Evolutionary conservation across 176 grass and related monocot genomes (phyloP).

Genomic region (Cenchrus purpureus): DNA sequence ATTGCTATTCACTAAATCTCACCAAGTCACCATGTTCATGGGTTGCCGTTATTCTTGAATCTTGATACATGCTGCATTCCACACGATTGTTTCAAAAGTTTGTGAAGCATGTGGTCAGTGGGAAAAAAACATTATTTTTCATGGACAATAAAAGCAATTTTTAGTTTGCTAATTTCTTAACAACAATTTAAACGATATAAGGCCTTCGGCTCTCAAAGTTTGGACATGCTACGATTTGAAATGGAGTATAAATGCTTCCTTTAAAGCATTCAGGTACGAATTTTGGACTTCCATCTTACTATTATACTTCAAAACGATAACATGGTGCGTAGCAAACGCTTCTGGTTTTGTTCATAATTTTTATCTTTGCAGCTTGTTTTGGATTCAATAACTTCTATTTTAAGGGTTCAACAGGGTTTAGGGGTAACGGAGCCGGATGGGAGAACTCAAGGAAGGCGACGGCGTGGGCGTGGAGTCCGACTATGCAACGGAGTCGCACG

Average conservation of each 20-base stretch:
- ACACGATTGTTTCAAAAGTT: background rate
- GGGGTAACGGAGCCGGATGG: too few relatives aligned
- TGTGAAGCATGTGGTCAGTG: background rate
- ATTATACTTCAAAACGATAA: too few relatives aligned
- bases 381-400: too few relatives aligned
- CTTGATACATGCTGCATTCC: background rate
- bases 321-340: too few relatives aligned
- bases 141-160: background rate
- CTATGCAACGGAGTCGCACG: too few relatives aligned
- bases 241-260: background rate
- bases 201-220: background rate
- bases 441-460: too few relatives aligned
- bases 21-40: background rate
- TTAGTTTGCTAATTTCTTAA: background rate
- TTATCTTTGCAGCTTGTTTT: too few relatives aligned
- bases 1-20: background rate
- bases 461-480: too few relatives aligned
- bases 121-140: background rate
- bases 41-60: background rate
- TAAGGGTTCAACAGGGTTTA: too few relatives aligned
- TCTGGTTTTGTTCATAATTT: too few relatives aligned
- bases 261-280: background rate
- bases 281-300: too few relatives aligned
- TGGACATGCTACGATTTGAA: background rate
- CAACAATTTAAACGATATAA: background rate